A percentile compares a stretch with the other conserved stretches of the same genome.
These are phyloP conservation scores for Solanum rostratum DNA, from an alignment of 257 asterid genomes.

Conservation along the genomic window DNA sequence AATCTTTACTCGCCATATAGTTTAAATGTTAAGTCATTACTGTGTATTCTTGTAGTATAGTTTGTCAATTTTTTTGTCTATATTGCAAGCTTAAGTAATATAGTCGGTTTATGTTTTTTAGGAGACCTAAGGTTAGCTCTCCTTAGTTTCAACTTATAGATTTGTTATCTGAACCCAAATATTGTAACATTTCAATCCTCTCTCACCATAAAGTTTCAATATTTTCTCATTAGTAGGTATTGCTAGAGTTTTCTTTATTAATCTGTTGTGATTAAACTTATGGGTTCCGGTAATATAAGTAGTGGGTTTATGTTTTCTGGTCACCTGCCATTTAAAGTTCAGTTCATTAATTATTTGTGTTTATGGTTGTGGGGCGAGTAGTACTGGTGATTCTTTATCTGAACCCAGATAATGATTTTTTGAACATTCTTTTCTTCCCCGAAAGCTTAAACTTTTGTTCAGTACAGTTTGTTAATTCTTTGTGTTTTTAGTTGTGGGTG, in stretches of 20 bases:
- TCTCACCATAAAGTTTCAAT: background rate
- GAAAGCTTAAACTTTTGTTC: background rate
- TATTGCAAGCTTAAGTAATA: background rate
- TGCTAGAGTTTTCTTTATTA: background rate
- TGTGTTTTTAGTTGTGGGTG: background rate
- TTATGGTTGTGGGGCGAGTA: background rate
- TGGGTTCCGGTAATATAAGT: background rate
- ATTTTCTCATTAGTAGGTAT: background rate
- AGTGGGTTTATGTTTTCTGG: background rate
- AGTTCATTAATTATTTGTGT: background rate
- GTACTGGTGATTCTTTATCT: background rate
- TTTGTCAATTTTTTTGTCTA: background rate
- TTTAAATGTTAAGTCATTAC: background rate
- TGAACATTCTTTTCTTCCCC: background rate
- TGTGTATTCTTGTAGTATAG: background rate
- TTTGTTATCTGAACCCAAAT: background rate
- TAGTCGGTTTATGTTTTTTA: background rate
- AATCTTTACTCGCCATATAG: background rate
- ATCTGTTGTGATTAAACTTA: background rate
- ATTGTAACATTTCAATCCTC: background rate
- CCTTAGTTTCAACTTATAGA: background rate
- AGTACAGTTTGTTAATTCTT: background rate
- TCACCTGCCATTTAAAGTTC: background rate
- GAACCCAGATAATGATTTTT: background rate
- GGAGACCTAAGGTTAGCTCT: background rate